Percentiles rank a stretch among this genome's conserved stretches.
Conservation (phyloP, 495 filamentous ascomycete genomes). For the Astrothelium macrocarpum region DNA sequence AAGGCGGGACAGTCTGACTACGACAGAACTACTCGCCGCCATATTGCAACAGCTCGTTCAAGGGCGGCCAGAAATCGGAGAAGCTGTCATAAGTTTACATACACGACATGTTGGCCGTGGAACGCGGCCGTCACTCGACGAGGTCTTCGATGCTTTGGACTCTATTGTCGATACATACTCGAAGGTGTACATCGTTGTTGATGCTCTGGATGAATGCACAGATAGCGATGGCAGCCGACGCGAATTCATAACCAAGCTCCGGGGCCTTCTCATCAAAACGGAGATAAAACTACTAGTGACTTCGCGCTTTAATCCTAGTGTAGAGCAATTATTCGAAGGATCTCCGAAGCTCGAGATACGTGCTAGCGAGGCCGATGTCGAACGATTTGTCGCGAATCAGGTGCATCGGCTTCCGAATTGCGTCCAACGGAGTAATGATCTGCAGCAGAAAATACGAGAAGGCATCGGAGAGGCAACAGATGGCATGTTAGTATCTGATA, state of each 20-base stretch:
- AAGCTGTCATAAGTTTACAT: slow-evolving; percentile 23
- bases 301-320: slow-evolving; percentile 18
- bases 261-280: slow-evolving; percentile 23
- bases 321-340: slow-evolving; percentile 11
- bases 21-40: slow-evolving; percentile 25
- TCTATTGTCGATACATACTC: slow-evolving; percentile 21
- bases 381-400: slow-evolving; percentile 14
- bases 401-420: slow-evolving; percentile 12
- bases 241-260: slow-evolving; percentile 27
- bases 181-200: slow-evolving; percentile 36
- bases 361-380: slow-evolving; percentile 17
- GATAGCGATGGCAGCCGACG: slow-evolving; percentile 23
- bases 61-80: slow-evolving; percentile 18
- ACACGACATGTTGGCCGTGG: background rate
- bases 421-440: slow-evolving; percentile 7
- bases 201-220: slow-evolving; percentile 39
- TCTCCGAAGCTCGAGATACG: slow-evolving; percentile 12
- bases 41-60: slow-evolving; percentile 35
- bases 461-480: slow-evolving; percentile 16
- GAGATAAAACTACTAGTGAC: slow-evolving; percentile 23
- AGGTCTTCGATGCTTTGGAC: slow-evolving; percentile 27
- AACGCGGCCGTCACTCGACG: slow-evolving; percentile 27
- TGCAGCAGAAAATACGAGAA: slow-evolving; percentile 9
- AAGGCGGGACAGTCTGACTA: slow-evolving; percentile 28
- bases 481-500: slow-evolving; percentile 18